phyloP scores from a whole-genome alignment of 106 monocot genomes.

The Triglochin maritima region DNA sequence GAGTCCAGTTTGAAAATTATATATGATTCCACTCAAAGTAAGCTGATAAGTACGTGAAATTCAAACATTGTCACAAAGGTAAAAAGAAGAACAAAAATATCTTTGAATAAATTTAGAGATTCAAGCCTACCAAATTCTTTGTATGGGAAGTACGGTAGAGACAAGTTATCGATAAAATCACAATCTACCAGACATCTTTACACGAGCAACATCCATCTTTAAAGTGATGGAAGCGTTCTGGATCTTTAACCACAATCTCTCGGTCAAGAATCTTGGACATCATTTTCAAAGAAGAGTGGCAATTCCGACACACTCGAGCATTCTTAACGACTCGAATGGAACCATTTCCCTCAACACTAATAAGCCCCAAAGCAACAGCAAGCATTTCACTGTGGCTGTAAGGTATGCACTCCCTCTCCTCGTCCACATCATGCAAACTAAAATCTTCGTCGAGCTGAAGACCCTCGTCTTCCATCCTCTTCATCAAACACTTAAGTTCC shows the following conservation, averaged over 20 bases:
- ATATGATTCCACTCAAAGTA: too few relatives aligned
- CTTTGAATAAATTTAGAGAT: too few relatives aligned
- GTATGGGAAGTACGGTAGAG: too few relatives aligned
- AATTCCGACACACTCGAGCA: constrained; percentile 33
- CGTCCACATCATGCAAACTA: constrained; percentile 53
- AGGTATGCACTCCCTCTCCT: constrained; percentile 44
- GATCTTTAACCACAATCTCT: constrained; percentile 36
- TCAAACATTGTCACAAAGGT: too few relatives aligned
- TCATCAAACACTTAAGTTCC: constrained; percentile 29
- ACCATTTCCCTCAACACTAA: constrained; percentile 13
- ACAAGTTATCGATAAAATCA: too few relatives aligned
- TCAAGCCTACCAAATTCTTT: too few relatives aligned
- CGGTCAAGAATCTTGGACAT: constrained; percentile 20
- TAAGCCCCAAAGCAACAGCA: constrained; percentile 47
- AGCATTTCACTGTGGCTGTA: constrained; percentile 49
- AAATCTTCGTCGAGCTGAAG: constrained; percentile 18
- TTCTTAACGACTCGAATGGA: constrained; percentile 39
- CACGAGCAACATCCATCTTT: constrained; percentile 33
- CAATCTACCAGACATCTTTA: constrained; percentile 21
- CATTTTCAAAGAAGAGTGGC: constrained; percentile 37
- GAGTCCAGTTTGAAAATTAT: too few relatives aligned
- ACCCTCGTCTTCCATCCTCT: constrained; percentile 13
- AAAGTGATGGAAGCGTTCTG: constrained; percentile 30
- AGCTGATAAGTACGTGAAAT: too few relatives aligned
- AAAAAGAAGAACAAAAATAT: too few relatives aligned